Evolutionary conservation across 2,329 filamentous ascomycete genomes (phyloP).

Genomic region (Fusarium longipes): DNA sequence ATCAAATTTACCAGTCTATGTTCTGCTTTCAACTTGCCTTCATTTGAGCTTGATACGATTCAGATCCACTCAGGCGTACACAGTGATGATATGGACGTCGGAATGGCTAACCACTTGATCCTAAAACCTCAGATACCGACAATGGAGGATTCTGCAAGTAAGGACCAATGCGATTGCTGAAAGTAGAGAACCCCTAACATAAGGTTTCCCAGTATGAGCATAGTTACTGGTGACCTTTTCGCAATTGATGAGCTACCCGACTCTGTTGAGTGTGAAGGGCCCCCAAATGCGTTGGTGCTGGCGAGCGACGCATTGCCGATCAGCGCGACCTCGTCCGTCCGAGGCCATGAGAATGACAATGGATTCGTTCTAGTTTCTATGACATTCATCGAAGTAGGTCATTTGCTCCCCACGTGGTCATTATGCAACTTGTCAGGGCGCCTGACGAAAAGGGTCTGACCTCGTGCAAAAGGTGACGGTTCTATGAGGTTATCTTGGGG

Average conservation of each 20-base stretch:
- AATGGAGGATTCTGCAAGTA: too few species aligned
- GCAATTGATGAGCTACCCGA: too few species aligned
- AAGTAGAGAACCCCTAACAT: too few species aligned
- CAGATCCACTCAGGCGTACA: background rate
- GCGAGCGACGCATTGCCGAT: conserved; percentile 12
- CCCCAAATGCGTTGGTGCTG: too few species aligned
- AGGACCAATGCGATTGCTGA: too few species aligned
- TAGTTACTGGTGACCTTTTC: too few species aligned
- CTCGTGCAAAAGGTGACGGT: fast-evolving
- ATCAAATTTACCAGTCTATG: too few species aligned
- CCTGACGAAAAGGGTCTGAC: background rate
- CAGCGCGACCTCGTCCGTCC: conserved; percentile 14
- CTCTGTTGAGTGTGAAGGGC: too few species aligned
- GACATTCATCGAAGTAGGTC: background rate
- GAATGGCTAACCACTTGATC: too few species aligned
- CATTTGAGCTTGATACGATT: background rate
- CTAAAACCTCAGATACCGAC: too few species aligned
- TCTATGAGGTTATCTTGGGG: fast-evolving
- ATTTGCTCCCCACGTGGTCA: background rate
- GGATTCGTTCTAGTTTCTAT: background rate
- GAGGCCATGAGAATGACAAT: conserved; percentile 18
- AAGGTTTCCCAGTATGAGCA: too few species aligned
- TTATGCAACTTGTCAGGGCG: background rate
- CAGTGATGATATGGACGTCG: background rate
- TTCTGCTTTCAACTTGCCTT: background rate